Base-by-base conservation (phyloP, 2,329 filamentous ascomycete genomes). In the Dactylellina parvicollis region DNA sequence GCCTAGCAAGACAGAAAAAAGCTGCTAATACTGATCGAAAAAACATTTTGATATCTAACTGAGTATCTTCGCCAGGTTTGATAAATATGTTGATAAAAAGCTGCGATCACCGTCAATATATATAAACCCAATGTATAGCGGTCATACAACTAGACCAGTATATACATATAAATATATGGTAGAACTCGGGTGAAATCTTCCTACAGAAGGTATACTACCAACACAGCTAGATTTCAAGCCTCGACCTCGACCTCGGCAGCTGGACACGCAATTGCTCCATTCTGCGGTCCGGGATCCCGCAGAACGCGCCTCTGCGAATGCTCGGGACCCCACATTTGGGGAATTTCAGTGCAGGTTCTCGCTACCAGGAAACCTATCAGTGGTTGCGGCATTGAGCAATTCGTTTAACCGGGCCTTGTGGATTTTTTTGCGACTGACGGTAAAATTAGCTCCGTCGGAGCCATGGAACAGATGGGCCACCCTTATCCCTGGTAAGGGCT, bases 1-100 rank as follows among this genome's bases (percentile, higher is more conserved):
- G 76, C 12, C 52, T n/a, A 3, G 24, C 36, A 22, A 72, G 22
- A 12, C 44, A 52, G 16, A 72, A 46, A 18, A 72, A n/a, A 1
- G 54, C 10, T 8, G 59, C 24, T 4, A 79, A 14, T 80, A 18
- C 46, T 80, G 16, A 40, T 71, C 14, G 32, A 72, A 30, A 75
- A 12, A 59, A 18, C 62, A 59, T 67, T 46, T 44, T 60, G 30
- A 18, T 26, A 24, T n/a, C 14, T 8, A 32, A 18, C 49, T 34
- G 16, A 22, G 10, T 10, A 20, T 34, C 16, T 54, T 55, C n/a
- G n/a, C n/a, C n/a, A n/a, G n/a, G n/a, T n/a, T n/a, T n/a, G n/a
- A n/a, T n/a, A n/a, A n/a, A n/a, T n/a, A n/a, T n/a, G n/a, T n/a
- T n/a, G n/a, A n/a, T n/a, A n/a, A n/a, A n/a, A n/a, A n/a, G n/a